Evolutionary conservation across 257 asterid species (phyloP).

Genomic region (Lycium ferocissimum): DNA sequence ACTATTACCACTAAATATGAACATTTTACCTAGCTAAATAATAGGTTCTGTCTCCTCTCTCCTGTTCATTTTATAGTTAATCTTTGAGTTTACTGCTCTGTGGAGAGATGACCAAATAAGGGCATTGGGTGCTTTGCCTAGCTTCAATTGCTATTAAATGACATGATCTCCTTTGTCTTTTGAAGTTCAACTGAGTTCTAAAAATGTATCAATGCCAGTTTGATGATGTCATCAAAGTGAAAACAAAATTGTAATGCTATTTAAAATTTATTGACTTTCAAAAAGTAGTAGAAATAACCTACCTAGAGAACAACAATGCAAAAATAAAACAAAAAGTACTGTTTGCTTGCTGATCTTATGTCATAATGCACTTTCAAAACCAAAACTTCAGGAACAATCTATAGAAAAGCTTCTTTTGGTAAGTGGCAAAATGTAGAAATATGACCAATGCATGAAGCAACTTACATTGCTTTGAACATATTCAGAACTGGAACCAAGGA

Average conservation of each 20-base stretch:
- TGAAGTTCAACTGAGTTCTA: neutral
- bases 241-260: neutral
- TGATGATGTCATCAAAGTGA: neutral
- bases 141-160: neutral
- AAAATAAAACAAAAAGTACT: neutral
- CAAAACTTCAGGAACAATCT: neutral
- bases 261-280: neutral
- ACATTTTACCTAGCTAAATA: neutral
- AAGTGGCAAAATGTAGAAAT: neutral
- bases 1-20: neutral
- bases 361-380: neutral
- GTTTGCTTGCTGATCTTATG: constrained; percentile 1
- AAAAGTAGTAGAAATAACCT: neutral
- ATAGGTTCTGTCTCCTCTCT: neutral
- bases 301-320: neutral
- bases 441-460: neutral
- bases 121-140: neutral
- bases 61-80: neutral
- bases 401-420: neutral
- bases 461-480: constrained; percentile 37
- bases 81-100: neutral
- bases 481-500: constrained; percentile 38
- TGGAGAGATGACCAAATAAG: neutral
- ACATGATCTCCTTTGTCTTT: neutral
- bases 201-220: neutral